A percentile compares a stretch with the other conserved stretches of the same genome.
These are phyloP conservation scores for Rosa lucieae DNA, from an alignment of 306 rosid genomes.

Conservation along the genomic window DNA sequence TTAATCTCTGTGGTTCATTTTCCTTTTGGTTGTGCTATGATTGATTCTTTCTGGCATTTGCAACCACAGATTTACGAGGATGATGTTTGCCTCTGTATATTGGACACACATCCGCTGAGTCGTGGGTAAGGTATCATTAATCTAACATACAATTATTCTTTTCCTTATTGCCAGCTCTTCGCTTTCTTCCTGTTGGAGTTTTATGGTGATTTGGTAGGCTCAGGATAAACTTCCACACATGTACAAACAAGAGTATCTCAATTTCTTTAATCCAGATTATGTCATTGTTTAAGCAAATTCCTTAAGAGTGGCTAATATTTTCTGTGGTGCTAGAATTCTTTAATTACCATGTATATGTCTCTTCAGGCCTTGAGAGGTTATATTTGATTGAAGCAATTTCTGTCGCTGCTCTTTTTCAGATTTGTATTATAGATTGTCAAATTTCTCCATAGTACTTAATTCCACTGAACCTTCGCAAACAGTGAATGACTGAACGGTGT, in stretches of 20 bases:
- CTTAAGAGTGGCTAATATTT: neutral
- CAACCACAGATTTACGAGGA: conserved; percentile 78
- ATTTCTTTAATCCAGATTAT: neutral
- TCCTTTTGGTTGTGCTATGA: neutral
- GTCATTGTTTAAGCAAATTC: neutral
- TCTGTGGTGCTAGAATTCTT: neutral
- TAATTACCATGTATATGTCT: neutral
- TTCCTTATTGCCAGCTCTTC: neutral
- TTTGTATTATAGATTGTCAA: neutral
- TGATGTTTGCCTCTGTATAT: conserved; percentile 76
- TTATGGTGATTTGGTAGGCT: neutral
- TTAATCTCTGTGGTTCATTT: neutral
- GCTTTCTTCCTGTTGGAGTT: neutral
- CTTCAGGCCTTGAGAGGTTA: neutral
- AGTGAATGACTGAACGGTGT: neutral
- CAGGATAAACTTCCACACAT: neutral
- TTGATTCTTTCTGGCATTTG: conserved; percentile 26
- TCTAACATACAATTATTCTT: conserved; percentile 29
- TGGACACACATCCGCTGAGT: conserved; percentile 86
- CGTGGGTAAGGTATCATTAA: conserved; percentile 91
- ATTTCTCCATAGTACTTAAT: neutral
- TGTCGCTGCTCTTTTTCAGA: neutral
- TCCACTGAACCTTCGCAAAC: neutral
- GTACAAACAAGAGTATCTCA: neutral
- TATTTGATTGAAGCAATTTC: neutral